Evolutionary conservation across 2,329 filamentous ascomycete species (phyloP).

Genomic region (Colletotrichum sp.): DNA sequence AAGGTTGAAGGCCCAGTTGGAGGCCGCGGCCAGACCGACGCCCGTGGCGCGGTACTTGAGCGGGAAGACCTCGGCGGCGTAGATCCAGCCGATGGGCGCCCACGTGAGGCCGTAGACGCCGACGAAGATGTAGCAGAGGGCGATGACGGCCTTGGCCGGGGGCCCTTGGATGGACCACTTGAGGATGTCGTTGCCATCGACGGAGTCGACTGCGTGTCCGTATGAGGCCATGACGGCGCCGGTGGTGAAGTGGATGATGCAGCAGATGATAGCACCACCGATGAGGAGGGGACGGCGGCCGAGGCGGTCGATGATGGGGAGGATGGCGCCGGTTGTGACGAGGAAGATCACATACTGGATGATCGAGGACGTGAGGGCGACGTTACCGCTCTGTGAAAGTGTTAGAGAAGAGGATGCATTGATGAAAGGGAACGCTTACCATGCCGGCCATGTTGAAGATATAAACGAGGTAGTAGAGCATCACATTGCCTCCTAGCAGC

Average conservation of each 20-base stretch:
- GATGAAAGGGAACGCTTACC: background rate
- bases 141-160: conserved; percentile 54
- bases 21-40: conserved; percentile 56
- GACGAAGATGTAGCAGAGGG: conserved; percentile 50
- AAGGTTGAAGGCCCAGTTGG: conserved; percentile 57
- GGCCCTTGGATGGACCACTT: conserved; percentile 49
- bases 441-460: conserved; percentile 67
- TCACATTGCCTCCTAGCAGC: conserved; percentile 61
- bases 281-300: conserved; percentile 54
- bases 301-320: conserved; percentile 54
- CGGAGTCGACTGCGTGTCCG: conserved; percentile 46
- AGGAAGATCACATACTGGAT: conserved; percentile 63
- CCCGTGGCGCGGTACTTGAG: conserved; percentile 56
- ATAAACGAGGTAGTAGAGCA: conserved; percentile 67
- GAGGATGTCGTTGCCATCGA: conserved; percentile 51
- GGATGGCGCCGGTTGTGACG: conserved; percentile 53
- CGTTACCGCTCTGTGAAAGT: conserved; percentile 24
- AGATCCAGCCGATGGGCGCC: conserved; percentile 36
- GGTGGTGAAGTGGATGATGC: conserved; percentile 50
- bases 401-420: background rate
- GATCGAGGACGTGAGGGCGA: conserved; percentile 51
- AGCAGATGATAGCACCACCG: conserved; percentile 48
- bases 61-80: conserved; percentile 43
- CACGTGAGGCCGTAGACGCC: conserved; percentile 32
- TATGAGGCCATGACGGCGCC: conserved; percentile 55